These are phyloP conservation scores for Aureobasidium lini DNA, from an alignment of 2,329 filamentous ascomycete genomes.

Conservation along the genomic window DNA sequence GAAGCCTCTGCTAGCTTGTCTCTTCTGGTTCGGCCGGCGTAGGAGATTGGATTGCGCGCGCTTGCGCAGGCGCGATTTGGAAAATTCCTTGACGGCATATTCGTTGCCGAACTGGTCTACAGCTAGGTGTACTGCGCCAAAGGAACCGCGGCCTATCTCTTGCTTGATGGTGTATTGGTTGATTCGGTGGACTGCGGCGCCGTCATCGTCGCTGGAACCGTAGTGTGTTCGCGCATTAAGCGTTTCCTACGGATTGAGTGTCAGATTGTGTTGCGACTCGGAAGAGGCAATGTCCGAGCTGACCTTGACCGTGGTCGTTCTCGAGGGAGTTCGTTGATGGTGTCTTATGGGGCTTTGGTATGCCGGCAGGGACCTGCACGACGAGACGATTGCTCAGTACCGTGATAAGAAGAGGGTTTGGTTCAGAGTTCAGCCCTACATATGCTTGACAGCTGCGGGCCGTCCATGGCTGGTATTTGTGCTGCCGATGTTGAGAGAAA, in stretches of 20 bases:
- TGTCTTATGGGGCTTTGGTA: constrained; percentile 59
- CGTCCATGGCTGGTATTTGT: constrained; percentile 29
- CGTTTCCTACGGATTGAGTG: constrained; percentile 58
- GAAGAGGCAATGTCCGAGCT: constrained; percentile 7
- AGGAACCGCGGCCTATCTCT: constrained; percentile 94
- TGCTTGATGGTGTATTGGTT: constrained; percentile 93
- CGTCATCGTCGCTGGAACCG: constrained; percentile 75
- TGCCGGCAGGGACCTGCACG: constrained; percentile 46
- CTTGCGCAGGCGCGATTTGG: constrained; percentile 81
- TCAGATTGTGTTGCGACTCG: constrained; percentile 1
- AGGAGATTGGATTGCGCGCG: constrained; percentile 85
- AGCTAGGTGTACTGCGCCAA: constrained; percentile 85
- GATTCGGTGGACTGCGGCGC: constrained; percentile 72
- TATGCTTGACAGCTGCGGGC: constrained; percentile 41
- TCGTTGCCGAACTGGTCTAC: constrained; percentile 84
- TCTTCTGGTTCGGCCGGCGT: constrained; percentile 50
- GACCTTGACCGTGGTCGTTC: constrained; percentile 56
- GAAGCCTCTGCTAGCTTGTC: constrained; percentile 47
- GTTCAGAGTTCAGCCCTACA: constrained; percentile 30
- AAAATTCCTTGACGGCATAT: constrained; percentile 98
- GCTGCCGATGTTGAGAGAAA: constrained; percentile 38
- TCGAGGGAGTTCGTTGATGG: constrained; percentile 54
- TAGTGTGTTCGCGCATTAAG: constrained; percentile 84
- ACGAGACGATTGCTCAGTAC: constrained; percentile 18
- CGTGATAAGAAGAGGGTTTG: not conserved